phyloP scores from a whole-genome alignment of 192 early-diverging fungal species.

The Jimgerdemannia flammicorona region DNA sequence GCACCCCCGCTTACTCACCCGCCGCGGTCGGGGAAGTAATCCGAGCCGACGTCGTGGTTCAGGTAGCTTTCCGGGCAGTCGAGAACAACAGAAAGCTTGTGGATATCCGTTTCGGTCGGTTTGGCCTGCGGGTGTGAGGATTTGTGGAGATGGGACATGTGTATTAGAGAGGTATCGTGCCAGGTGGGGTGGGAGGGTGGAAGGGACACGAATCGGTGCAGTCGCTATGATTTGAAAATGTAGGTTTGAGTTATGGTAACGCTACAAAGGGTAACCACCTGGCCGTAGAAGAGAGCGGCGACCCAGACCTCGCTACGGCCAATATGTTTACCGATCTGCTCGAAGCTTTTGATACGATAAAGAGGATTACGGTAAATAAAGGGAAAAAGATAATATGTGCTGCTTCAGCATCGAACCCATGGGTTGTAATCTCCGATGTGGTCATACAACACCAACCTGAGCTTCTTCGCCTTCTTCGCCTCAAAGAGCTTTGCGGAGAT shows the following conservation, averaged over 20 bases:
- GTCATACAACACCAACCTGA: neutral
- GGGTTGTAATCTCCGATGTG: neutral
- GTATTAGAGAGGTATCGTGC: neutral
- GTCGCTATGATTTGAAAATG: neutral
- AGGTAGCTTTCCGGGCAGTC: conserved; percentile 30
- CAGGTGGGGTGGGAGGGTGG: neutral
- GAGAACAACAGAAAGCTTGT: conserved; percentile 24
- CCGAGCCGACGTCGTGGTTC: conserved; percentile 20
- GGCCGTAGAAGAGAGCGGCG: conserved; percentile 66
- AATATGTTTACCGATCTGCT: conserved; percentile 47
- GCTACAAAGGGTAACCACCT: conserved; percentile 25
- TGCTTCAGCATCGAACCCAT: neutral
- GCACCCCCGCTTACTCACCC: conserved; percentile 22
- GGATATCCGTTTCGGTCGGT: conserved; percentile 25
- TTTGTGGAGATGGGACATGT: neutral
- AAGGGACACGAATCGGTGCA: neutral
- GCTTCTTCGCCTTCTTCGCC: conserved; percentile 2
- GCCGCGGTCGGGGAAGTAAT: conserved; percentile 36
- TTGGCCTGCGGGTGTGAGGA: conserved; percentile 26
- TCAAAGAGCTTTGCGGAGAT: conserved; percentile 1
- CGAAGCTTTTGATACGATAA: conserved; percentile 37
- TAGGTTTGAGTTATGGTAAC: neutral
- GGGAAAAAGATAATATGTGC: neutral
- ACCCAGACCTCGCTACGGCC: conserved; percentile 62
- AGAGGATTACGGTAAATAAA: neutral